Evolutionary conservation across 192 early-diverging fungal genomes (phyloP).

Genomic region (Entrophospora sp.): DNA sequence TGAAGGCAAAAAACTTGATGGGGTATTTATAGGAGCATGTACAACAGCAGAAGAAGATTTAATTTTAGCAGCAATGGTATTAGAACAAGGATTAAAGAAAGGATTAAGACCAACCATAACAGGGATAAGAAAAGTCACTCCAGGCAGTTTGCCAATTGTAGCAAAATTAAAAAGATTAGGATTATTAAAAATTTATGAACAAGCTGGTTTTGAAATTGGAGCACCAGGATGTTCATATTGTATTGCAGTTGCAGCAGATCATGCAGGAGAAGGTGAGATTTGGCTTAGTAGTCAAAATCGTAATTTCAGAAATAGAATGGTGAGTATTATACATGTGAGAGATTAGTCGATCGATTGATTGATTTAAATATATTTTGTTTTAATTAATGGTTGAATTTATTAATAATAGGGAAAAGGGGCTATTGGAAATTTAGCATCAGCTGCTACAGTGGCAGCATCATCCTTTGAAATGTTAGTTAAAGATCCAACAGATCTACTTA

Average conservation of each 20-base stretch:
- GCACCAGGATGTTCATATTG: slow-evolving; percentile 78
- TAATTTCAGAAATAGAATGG: slow-evolving; percentile 79
- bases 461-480: slow-evolving; percentile 65
- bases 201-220: slow-evolving; percentile 64
- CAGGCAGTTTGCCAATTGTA: slow-evolving; percentile 68
- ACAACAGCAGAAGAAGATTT: slow-evolving; percentile 79
- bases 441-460: slow-evolving; percentile 72
- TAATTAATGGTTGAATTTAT: neutral
- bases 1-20: slow-evolving; percentile 60
- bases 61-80: slow-evolving; percentile 65
- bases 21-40: slow-evolving; percentile 75
- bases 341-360: neutral
- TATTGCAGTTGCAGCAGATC: slow-evolving; percentile 69
- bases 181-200: slow-evolving; percentile 63
- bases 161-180: slow-evolving; percentile 70
- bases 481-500: slow-evolving; percentile 59
- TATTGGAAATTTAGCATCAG: slow-evolving; percentile 69
- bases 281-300: slow-evolving; percentile 81
- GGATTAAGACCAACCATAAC: slow-evolving; percentile 49
- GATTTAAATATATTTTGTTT: neutral
- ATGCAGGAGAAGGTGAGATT: slow-evolving; percentile 68
- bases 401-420: slow-evolving; percentile 50
- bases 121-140: slow-evolving; percentile 67
- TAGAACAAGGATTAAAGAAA: slow-evolving; percentile 65
- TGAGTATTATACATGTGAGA: neutral